A percentile compares a stretch with the other conserved stretches of the same genome.
These are phyloP conservation scores for Aquilaria malaccensis DNA, from an alignment of 345 rosid species.

Conservation along the genomic window DNA sequence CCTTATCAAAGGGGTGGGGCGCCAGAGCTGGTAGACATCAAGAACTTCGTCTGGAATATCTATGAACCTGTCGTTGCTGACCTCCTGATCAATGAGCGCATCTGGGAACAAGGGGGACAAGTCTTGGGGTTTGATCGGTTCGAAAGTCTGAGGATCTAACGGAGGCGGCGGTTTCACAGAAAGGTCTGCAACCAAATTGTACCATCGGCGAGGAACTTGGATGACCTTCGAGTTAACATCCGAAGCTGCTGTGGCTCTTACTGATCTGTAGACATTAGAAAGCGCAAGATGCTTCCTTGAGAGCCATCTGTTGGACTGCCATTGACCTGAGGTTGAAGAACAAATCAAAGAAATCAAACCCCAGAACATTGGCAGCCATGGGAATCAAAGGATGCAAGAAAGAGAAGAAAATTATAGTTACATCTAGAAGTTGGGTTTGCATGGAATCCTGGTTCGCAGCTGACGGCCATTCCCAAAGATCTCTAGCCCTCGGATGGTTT, in stretches of 20 bases:
- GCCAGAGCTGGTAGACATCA: conserved; percentile 83
- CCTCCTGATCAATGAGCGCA: conserved; percentile 84
- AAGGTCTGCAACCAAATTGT: conserved; percentile 78
- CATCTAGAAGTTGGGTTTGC: too few species aligned
- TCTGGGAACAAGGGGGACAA: conserved; percentile 72
- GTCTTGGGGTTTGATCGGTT: conserved; percentile 71
- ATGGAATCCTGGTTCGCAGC: too few species aligned
- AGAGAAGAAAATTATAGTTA: too few species aligned
- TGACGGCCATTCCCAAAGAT: too few species aligned
- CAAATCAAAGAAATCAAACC: too few species aligned
- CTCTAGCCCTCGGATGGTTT: too few species aligned
- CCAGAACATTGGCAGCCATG: too few species aligned
- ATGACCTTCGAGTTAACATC: conserved; percentile 5
- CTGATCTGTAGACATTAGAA: conserved; percentile 31
- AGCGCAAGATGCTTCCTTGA: conserved; percentile 5
- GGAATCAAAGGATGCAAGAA: too few species aligned
- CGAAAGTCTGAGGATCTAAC: conserved; percentile 65
- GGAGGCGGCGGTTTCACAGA: conserved; percentile 79
- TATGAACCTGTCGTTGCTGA: conserved; percentile 53
- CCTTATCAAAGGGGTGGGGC: conserved; percentile 94
- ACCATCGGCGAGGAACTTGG: conserved; percentile 62
- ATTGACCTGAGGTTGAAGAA: too few species aligned
- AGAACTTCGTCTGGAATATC: conserved; percentile 87
- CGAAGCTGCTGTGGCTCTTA: conserved; percentile 35
- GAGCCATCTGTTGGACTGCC: too few species aligned